Evolutionary conservation across 2,329 filamentous ascomycete genomes (phyloP).

Genomic region (Ceratocystis eucalypticola): DNA sequence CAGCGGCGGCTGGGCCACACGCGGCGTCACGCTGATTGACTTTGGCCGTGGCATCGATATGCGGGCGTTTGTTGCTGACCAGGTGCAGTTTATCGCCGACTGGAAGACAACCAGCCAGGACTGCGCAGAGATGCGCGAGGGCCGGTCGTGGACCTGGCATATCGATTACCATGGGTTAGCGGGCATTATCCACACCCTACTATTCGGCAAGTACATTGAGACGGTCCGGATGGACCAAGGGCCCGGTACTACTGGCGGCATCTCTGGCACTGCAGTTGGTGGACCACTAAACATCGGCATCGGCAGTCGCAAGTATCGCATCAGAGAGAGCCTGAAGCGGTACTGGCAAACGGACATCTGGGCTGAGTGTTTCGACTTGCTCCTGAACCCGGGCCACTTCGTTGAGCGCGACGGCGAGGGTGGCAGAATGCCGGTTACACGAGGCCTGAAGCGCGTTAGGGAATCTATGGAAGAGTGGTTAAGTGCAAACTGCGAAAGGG

Average conservation of each 20-base stretch:
- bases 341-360: conserved; percentile 97
- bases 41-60: conserved; percentile 93
- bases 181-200: conserved; percentile 70
- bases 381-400: conserved; percentile 67
- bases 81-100: conserved; percentile 76
- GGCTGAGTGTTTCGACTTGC: conserved; percentile 65
- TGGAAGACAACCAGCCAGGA: conserved; percentile 83
- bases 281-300: conserved; percentile 35
- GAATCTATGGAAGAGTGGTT: conserved; percentile 78
- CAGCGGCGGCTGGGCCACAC: conserved; percentile 60
- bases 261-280: conserved; percentile 32
- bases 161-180: conserved; percentile 92
- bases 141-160: conserved; percentile 92
- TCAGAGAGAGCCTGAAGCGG: conserved; percentile 73
- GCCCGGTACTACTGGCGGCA: conserved; percentile 36
- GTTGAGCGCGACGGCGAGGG: conserved; percentile 39
- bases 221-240: conserved; percentile 46
- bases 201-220: conserved; percentile 93
- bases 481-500: conserved; percentile 67
- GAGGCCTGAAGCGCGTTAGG: conserved; percentile 53
- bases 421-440: conserved; percentile 56
- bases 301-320: conserved; percentile 55
- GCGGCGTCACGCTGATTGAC: conserved; percentile 80
- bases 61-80: conserved; percentile 61
- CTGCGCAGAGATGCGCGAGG: conserved; percentile 90